These are phyloP conservation scores for Waitea zeae DNA, from an alignment of 1,284 basidiomycete species.

Conservation along the genomic window DNA sequence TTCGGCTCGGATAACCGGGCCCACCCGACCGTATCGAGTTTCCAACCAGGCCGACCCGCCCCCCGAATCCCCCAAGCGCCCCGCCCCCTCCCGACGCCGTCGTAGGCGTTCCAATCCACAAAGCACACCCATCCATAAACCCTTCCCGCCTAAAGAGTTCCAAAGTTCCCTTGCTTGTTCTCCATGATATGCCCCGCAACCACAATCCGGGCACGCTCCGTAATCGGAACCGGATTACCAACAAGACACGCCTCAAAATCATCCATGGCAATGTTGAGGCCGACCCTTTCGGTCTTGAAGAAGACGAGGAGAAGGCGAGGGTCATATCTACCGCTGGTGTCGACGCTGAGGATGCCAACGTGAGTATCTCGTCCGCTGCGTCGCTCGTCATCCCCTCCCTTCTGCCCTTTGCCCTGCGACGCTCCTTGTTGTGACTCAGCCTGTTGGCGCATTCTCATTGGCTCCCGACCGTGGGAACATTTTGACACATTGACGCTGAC, in stretches of 20 bases:
- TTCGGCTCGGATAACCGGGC: no score
- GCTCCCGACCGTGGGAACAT: slow-evolving; percentile 22
- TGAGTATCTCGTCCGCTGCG: slow-evolving; percentile 28
- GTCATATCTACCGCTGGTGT: slow-evolving; percentile 50
- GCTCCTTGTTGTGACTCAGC: slow-evolving; percentile 23
- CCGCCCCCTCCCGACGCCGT: no score
- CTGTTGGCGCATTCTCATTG: slow-evolving; percentile 30
- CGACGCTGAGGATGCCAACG: slow-evolving; percentile 78
- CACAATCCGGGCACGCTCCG: slow-evolving; percentile 58
- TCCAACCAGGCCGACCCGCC: no score
- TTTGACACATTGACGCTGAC: slow-evolving; percentile 45
- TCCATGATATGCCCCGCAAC: slow-evolving; percentile 72
- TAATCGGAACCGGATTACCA: slow-evolving; percentile 77
- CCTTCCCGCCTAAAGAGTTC: no score
- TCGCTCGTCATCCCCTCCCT: slow-evolving; percentile 16
- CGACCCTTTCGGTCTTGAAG: slow-evolving; percentile 65
- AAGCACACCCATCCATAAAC: no score
- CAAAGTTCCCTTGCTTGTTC: no score
- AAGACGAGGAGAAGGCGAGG: slow-evolving; percentile 66
- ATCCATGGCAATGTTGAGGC: slow-evolving; percentile 65
- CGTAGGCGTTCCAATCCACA: no score
- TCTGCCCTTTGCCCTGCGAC: slow-evolving; percentile 9
- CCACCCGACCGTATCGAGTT: no score
- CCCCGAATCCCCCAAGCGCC: no score
- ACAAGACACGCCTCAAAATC: slow-evolving; percentile 80